These are phyloP conservation scores for Solanum lycopersicoides DNA, from an alignment of 257 asterid species.

Conservation along the genomic window DNA sequence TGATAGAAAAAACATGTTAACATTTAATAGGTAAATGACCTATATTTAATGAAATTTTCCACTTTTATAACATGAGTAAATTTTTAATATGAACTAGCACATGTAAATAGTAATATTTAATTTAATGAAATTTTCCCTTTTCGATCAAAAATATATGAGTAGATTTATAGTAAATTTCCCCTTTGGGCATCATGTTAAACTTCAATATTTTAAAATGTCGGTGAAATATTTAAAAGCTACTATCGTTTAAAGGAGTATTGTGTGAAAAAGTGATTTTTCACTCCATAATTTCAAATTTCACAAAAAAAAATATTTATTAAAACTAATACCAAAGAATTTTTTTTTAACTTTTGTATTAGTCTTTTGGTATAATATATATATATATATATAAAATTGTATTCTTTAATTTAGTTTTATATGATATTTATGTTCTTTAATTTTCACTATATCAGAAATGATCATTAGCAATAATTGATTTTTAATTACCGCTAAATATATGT, in stretches of 20 bases:
- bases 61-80: neutral
- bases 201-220: neutral
- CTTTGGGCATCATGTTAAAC: neutral
- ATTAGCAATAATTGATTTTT: no score
- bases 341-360: neutral
- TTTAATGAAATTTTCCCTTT: no score
- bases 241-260: neutral
- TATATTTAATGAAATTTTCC: neutral
- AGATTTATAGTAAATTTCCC: no score
- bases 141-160: no score
- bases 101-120: neutral
- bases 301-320: neutral
- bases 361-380: neutral
- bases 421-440: no score
- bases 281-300: neutral
- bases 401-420: neutral
- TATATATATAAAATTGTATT: no score
- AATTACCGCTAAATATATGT: no score
- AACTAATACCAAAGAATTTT: neutral
- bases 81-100: neutral
- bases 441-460: no score
- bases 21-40: neutral
- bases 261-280: neutral
- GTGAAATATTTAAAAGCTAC: neutral
- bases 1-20: neutral